Percentiles rank a stretch among this genome's conserved stretches.
phyloP scores from a whole-genome alignment of 2,329 filamentous ascomycete genomes.

The Apiospora phragmitis region DNA sequence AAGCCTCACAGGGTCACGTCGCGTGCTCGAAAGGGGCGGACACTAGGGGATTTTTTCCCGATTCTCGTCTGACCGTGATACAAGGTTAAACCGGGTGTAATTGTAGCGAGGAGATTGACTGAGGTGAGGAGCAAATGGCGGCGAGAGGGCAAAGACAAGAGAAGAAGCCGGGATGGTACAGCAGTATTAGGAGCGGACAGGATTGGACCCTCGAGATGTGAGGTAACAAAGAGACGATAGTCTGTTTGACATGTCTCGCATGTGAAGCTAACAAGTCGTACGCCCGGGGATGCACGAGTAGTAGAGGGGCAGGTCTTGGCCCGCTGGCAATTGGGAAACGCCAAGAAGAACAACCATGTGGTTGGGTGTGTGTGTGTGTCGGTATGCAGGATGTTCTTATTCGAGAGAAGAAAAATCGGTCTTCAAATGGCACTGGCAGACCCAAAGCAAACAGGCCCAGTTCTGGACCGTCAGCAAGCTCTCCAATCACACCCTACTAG shows the following conservation, averaged over 20 bases:
- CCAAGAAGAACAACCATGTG: background rate
- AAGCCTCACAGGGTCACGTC: slow-evolving; percentile 2
- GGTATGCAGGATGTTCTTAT: background rate
- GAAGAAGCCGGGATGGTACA: background rate
- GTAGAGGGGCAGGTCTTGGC: background rate
- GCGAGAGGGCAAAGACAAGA: background rate
- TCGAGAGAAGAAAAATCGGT: background rate
- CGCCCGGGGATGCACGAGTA: background rate
- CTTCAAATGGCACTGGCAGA: background rate
- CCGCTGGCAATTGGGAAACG: background rate
- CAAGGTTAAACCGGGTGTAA: slow-evolving; percentile 6
- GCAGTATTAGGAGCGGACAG: background rate
- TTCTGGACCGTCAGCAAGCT: background rate
- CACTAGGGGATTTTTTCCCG: background rate
- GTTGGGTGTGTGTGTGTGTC: background rate
- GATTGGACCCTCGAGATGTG: slow-evolving; percentile 2
- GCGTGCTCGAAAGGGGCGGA: background rate
- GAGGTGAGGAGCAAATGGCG: background rate
- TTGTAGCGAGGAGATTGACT: background rate
- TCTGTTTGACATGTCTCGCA: slow-evolving; percentile 5
- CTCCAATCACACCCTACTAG: background rate
- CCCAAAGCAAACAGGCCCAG: background rate
- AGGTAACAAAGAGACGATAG: slow-evolving; percentile 7
- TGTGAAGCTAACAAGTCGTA: background rate
- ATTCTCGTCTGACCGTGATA: slow-evolving; percentile 1